These are phyloP conservation scores for Apiotrichum akiyoshidainum DNA, from an alignment of 1,284 basidiomycete genomes.

Conservation along the genomic window DNA sequence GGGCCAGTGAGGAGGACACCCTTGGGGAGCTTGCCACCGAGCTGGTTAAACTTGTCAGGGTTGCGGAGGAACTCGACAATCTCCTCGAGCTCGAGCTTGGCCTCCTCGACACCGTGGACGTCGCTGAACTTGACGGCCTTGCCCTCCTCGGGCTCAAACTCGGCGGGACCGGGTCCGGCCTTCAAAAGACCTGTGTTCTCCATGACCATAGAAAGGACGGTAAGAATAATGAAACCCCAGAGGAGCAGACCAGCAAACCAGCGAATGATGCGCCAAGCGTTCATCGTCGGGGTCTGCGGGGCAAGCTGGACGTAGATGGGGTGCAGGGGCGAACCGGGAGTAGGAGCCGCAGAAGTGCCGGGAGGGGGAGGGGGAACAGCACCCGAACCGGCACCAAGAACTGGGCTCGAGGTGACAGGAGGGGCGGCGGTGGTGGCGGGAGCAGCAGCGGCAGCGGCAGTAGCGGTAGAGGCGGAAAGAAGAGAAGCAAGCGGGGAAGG, in stretches of 20 bases:
- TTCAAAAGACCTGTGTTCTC: constrained; percentile 90
- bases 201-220: constrained; percentile 78
- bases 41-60: constrained; percentile 76
- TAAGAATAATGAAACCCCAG: constrained; percentile 58
- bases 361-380: constrained; percentile 35
- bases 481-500: background rate
- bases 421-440: constrained; percentile 24
- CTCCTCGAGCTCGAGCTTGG: constrained; percentile 87
- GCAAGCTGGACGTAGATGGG: constrained; percentile 48
- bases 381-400: constrained; percentile 22
- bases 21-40: constrained; percentile 88
- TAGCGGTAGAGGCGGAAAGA: constrained; percentile 33
- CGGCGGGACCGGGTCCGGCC: constrained; percentile 63
- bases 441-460: constrained; percentile 5
- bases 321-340: constrained; percentile 40
- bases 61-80: constrained; percentile 88
- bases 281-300: constrained; percentile 34
- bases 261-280: constrained; percentile 31
- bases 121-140: constrained; percentile 84
- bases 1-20: constrained; percentile 85
- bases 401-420: constrained; percentile 35
- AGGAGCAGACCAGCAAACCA: constrained; percentile 38
- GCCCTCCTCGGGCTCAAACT: constrained; percentile 58
- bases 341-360: background rate
- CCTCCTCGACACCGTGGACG: constrained; percentile 92